Evolutionary conservation across 2,329 filamentous ascomycete species (phyloP).

Genomic region (Pseudohalonectria lignicola): DNA sequence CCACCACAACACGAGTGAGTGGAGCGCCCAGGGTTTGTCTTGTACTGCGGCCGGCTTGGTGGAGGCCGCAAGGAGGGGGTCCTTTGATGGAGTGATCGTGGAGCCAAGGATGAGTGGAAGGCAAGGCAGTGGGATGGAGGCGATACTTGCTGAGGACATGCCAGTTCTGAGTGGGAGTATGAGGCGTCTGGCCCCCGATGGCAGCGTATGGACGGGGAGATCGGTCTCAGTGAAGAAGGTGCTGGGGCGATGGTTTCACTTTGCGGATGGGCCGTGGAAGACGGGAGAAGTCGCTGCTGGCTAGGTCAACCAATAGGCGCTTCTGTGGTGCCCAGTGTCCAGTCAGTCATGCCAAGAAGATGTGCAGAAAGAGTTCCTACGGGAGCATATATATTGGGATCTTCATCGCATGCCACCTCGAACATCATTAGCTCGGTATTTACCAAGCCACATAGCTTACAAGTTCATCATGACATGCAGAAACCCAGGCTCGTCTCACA

Average conservation of each 20-base stretch:
- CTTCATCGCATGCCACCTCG: no score
- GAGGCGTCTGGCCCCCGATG: conserved; percentile 25
- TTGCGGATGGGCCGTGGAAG: conserved; percentile 27
- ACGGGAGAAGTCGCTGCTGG: not conserved
- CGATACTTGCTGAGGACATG: conserved; percentile 36
- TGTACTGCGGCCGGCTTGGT: conserved; percentile 51
- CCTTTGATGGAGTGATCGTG: conserved; percentile 31
- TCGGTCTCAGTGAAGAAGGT: conserved; percentile 46
- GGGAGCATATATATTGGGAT: no score
- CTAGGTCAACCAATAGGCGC: no score
- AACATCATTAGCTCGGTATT: no score
- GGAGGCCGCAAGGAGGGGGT: conserved; percentile 41
- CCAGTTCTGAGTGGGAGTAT: conserved; percentile 51
- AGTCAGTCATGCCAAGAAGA: no score
- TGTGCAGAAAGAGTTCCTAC: no score
- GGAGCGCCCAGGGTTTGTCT: conserved; percentile 63
- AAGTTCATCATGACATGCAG: no score
- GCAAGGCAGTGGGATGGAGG: conserved; percentile 1
- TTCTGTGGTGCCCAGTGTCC: no score
- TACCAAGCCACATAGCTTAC: no score
- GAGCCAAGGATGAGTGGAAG: conserved; percentile 25
- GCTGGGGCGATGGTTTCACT: conserved; percentile 55
- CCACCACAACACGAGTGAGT: conserved; percentile 59
- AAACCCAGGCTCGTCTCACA: no score
- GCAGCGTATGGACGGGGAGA: conserved; percentile 44